Evolutionary conservation across 306 rosid genomes (phyloP), one percentile per base, ranked within the genome.

Genomic region (Gynostemma pentaphyllum): DNA sequence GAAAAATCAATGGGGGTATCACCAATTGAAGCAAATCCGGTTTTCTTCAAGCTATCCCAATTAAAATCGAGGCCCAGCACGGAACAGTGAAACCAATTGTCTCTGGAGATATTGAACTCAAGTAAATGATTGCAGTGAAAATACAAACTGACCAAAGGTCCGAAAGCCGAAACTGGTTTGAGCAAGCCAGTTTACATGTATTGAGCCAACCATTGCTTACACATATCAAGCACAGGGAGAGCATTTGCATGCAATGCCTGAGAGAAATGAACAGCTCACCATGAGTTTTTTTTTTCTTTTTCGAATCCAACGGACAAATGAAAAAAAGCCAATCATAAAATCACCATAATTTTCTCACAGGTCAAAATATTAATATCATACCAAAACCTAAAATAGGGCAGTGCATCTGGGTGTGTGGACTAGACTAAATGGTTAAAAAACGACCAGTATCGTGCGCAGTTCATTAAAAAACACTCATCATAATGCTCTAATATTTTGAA

Each of bases 181-280:
- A 64, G 71, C 64, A 64, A 68, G 19, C 47, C 34, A 34, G 45
- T n/a, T 76, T 81, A 92, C 98, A 92, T 88, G 78, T 84, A 85
- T 76, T 85, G 95, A 70, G 96, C 95, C 85, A 92, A 76, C 98
- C 98, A 92, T 64, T 92, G 98, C 79, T 92, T 92, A 78, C 98
- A 92, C 96, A 92, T 88, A 74, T 92, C 98, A 57, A 92, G 95
- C 72, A 92, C 98, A 0, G 96, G 95, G 73, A 88, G 98, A 5
- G 98, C 95, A 77, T 83, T 92, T 18, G 96, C 95, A 76, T 92
- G 98, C 62, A 88, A 75, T 55, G 96, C 98, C 98, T 92, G 87
- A 82, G 70, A 72, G 71, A 36, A 49, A 47, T 13, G 37, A n/a
- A 15, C 14, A 3, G 34, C 37, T 9, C 26, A 27, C 41, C 51